Evolutionary conservation across 345 rosid genomes (phyloP).

Genomic region (Carallia brachiata): DNA sequence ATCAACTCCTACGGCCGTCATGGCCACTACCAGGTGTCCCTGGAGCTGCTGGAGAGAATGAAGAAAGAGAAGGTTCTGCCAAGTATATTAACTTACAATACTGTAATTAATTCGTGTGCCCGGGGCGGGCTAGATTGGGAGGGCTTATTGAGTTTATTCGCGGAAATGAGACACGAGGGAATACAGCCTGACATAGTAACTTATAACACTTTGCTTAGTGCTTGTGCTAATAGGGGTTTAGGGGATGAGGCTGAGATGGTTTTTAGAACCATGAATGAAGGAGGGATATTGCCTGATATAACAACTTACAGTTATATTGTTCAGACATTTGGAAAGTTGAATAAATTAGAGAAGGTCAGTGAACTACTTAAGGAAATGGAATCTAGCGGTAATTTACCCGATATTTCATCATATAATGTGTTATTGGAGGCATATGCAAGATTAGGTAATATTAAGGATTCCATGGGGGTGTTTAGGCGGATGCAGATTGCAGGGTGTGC

Average conservation of each 20-base stretch:
- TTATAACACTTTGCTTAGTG: slow-evolving; percentile 81
- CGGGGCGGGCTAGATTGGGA: slow-evolving; percentile 96
- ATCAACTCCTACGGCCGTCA: slow-evolving; percentile 88
- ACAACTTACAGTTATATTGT: slow-evolving; percentile 71
- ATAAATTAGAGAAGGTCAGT: slow-evolving; percentile 62
- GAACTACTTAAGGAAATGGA: slow-evolving; percentile 81
- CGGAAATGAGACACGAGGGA: slow-evolving; percentile 95
- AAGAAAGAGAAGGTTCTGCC: slow-evolving; percentile 74
- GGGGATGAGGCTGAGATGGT: slow-evolving; percentile 95
- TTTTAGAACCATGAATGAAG: slow-evolving; percentile 90
- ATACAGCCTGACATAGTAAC: slow-evolving; percentile 87
- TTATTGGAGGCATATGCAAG: slow-evolving; percentile 76
- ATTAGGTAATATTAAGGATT: slow-evolving; percentile 67
- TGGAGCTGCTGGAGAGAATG: slow-evolving; percentile 80
- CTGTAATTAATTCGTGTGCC: slow-evolving; percentile 83
- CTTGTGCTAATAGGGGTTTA: slow-evolving; percentile 81
- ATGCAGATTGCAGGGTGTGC: slow-evolving; percentile 84
- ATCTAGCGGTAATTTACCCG: slow-evolving; percentile 73
- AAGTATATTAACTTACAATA: slow-evolving; percentile 82
- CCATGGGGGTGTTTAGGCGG: slow-evolving; percentile 78
- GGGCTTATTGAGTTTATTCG: slow-evolving; percentile 81
- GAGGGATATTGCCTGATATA: slow-evolving; percentile 83
- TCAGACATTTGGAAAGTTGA: slow-evolving; percentile 68
- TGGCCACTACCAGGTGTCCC: slow-evolving; percentile 65
- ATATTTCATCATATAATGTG: slow-evolving; percentile 73